Evolutionary conservation across 2,329 filamentous ascomycete genomes (phyloP).

Genomic region (Talaromyces atroroseus): DNA sequence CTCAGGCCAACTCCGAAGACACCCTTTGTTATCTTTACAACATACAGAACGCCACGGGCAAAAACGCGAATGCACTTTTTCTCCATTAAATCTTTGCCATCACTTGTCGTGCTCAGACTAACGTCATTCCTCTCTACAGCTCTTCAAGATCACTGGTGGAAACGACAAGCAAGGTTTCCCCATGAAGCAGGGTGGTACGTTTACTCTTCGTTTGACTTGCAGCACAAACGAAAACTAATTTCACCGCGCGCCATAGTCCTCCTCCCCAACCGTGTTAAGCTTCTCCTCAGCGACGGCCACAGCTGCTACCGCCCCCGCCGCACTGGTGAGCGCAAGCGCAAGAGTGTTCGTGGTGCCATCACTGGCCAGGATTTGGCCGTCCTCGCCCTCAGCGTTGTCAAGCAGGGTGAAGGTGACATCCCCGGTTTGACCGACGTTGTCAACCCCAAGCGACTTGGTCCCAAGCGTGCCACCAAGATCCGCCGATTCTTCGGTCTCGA

Average conservation of each 20-base stretch:
- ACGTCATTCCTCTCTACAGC: constrained; percentile 24
- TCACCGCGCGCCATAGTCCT: constrained; percentile 48
- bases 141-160: constrained; percentile 98
- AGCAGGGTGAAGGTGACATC: constrained; percentile 93
- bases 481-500: constrained; percentile 98
- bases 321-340: constrained; percentile 98
- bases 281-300: constrained; percentile 93
- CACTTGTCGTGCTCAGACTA: neutral
- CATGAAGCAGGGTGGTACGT: constrained; percentile 92
- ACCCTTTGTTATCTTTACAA: neutral
- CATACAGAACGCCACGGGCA: neutral
- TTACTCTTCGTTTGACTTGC: constrained; percentile 17
- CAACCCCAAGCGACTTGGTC: constrained; percentile 97
- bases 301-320: constrained; percentile 97
- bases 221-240: constrained; percentile 21
- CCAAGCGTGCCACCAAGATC: constrained; percentile 99
- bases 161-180: constrained; percentile 99
- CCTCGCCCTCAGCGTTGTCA: constrained; percentile 89
- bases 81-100: neutral
- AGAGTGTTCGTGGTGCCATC: constrained; percentile 98
- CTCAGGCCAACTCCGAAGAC: neutral
- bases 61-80: neutral
- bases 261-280: constrained; percentile 95
- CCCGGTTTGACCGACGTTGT: constrained; percentile 96
- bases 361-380: constrained; percentile 93